Percentiles rank a stretch among this genome's conserved stretches.
These are phyloP conservation scores for Podila epigama DNA, from an alignment of 192 early-diverging fungal genomes.

Conservation along the genomic window DNA sequence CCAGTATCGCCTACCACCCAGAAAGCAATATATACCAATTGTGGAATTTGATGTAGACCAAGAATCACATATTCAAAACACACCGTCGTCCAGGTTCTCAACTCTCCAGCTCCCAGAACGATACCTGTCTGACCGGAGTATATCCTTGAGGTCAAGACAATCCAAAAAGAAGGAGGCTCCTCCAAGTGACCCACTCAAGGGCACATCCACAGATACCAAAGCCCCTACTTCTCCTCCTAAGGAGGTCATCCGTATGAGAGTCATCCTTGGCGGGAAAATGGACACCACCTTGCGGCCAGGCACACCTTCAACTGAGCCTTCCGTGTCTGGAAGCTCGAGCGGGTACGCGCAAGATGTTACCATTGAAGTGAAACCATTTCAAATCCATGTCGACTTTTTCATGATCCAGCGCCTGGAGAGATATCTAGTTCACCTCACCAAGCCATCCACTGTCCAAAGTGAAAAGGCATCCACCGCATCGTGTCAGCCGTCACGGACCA, in stretches of 20 bases:
- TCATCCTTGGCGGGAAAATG: constrained; percentile 19
- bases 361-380: constrained; percentile 57
- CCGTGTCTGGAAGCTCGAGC: not conserved
- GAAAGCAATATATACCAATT: constrained; percentile 35
- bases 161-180: constrained; percentile 14
- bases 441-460: too few relatives aligned
- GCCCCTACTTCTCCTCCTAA: constrained; percentile 4
- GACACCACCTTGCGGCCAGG: constrained; percentile 3
- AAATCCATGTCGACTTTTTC: constrained; percentile 54
- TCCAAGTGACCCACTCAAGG: not conserved
- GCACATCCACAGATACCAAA: not conserved
- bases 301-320: constrained; percentile 1
- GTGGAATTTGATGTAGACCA: constrained; percentile 36
- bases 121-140: constrained; percentile 25
- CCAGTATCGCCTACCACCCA: constrained; percentile 24
- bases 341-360: constrained; percentile 41
- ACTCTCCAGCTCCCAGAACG: constrained; percentile 22
- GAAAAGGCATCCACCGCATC: not conserved
- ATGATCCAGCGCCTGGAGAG: constrained; percentile 55
- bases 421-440: constrained; percentile 43
- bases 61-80: constrained; percentile 13
- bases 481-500: not conserved
- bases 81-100: constrained; percentile 22
- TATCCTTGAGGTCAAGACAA: constrained; percentile 12
- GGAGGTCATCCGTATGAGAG: constrained; percentile 33